These are phyloP conservation scores for Debaryomycetaceae sp. DNA, from an alignment of 1,139 yeast species.

Conservation along the genomic window DNA sequence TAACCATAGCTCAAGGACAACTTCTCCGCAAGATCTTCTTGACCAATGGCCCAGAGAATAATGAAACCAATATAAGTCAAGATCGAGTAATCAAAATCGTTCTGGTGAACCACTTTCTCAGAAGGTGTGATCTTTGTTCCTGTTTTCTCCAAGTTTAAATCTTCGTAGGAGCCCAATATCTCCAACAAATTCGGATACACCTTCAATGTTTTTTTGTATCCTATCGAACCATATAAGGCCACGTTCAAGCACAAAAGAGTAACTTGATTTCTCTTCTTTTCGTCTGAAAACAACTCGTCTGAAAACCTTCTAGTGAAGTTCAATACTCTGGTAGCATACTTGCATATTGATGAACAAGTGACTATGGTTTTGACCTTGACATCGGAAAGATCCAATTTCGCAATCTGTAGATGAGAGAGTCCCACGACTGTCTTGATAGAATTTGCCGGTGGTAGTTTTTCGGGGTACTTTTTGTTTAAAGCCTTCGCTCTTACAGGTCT, in stretches of 20 bases:
- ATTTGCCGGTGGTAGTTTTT: slow-evolving; percentile 30
- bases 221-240: slow-evolving; percentile 39
- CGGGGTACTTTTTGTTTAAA: slow-evolving; percentile 26
- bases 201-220: slow-evolving; percentile 29
- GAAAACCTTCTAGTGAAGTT: slow-evolving; percentile 26
- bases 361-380: slow-evolving; percentile 40
- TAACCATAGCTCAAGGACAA: slow-evolving; percentile 10
- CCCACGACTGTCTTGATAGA: slow-evolving; percentile 43
- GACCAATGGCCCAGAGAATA: slow-evolving; percentile 36
- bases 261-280: slow-evolving; percentile 23
- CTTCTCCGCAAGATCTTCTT: slow-evolving; percentile 19
- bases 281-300: slow-evolving; percentile 25
- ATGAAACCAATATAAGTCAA: slow-evolving; percentile 41
- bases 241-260: slow-evolving; percentile 32
- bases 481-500: slow-evolving; percentile 28
- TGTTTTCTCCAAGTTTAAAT: slow-evolving; percentile 33
- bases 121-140: slow-evolving; percentile 37
- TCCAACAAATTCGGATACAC: slow-evolving; percentile 27
- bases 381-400: slow-evolving; percentile 31
- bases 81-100: slow-evolving; percentile 38
- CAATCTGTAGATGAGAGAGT: slow-evolving; percentile 34
- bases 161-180: slow-evolving; percentile 30
- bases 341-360: slow-evolving; percentile 29
- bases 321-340: slow-evolving; percentile 27
- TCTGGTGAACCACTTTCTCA: slow-evolving; percentile 30